Base-by-base conservation (phyloP, 2,329 filamentous ascomycete genomes). In the Incumbomyces delicatus region DNA sequence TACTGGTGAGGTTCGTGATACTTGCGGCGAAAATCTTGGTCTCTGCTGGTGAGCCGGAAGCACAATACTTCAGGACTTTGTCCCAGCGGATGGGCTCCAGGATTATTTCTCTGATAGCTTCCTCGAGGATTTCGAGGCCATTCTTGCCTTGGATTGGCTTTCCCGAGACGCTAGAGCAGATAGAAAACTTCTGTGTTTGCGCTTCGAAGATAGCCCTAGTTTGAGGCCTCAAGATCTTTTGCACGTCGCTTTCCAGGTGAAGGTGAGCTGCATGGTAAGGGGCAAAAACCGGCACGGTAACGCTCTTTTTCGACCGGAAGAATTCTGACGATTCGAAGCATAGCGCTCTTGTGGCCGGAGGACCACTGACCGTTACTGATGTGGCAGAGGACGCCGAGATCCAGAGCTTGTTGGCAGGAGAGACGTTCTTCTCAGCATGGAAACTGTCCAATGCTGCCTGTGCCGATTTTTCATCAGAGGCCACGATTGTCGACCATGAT, bases 241-340 rank as follows among this genome's bases (percentile, higher is more conserved):
- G 67, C 41, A 77, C 63, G 46, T 78, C 74, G 33, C 64, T 64
- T 37, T 70, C 57, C 49, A 63, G 65, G 57, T 75, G 76, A 6
- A 80, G 63, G 55, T 79, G 77, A 18, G 67, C 62, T 5, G 76
- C 76, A 61, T 80, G 77, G 57, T 78, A 79, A 27, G 77, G 75
- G 5, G 74, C 77, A 53, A 72, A 76, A 14, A 80, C 71, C 6
- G 75, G 70, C 32, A 75, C 77, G 13, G 70, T 66, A 2, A 73
- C 67, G 8, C 70, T 71, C 54, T 75, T 73, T 52, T 69, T 68
- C 37, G 69, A 66, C 43, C 68, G 68, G 37, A 76, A 67, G 32
- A 71, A 63, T 27, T 70, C 65, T 16, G 62, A 66, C 7, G 52
- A 47, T 45, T 77, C 63, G 54, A 78, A 73, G 44, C 79, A 67